A percentile compares a stretch with the other conserved stretches of the same genome.
phyloP scores from a whole-genome alignment of 768 basidiomycete species.

The Paxillus rubicundulus region DNA sequence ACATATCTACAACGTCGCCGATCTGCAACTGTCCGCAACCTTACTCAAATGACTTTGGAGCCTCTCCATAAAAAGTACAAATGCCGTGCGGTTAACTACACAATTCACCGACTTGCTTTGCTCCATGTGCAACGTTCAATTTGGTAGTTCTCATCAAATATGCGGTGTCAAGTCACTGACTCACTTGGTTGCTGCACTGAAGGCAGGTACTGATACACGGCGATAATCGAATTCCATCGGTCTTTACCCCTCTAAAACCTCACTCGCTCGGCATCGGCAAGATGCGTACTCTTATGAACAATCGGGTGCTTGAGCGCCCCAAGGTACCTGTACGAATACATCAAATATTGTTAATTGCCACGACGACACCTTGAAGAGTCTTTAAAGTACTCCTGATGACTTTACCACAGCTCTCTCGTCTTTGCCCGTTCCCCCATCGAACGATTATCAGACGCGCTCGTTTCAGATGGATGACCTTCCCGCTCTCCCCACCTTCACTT shows the following conservation, averaged over 20 bases:
- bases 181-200: constrained; percentile 2
- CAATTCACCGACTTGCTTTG: background rate
- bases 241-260: background rate
- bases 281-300: constrained; percentile 13
- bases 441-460: background rate
- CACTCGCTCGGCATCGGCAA: constrained; percentile 6
- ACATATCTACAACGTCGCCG: background rate
- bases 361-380: constrained; percentile 1
- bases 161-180: constrained; percentile 12
- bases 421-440: background rate
- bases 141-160: constrained; percentile 11
- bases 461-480: constrained; percentile 13
- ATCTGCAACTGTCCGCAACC: background rate
- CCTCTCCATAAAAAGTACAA: background rate
- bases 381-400: background rate
- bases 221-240: background rate
- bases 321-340: background rate
- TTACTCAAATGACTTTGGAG: background rate
- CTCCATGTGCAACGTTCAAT: background rate
- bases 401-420: background rate
- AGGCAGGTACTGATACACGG: background rate
- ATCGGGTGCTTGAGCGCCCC: background rate
- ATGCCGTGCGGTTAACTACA: background rate
- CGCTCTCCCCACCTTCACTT: constrained; percentile 4
- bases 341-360: background rate